Base-by-base conservation (phyloP, 1,139 yeast genomes). In the Wickerhamomyces sp. region DNA sequence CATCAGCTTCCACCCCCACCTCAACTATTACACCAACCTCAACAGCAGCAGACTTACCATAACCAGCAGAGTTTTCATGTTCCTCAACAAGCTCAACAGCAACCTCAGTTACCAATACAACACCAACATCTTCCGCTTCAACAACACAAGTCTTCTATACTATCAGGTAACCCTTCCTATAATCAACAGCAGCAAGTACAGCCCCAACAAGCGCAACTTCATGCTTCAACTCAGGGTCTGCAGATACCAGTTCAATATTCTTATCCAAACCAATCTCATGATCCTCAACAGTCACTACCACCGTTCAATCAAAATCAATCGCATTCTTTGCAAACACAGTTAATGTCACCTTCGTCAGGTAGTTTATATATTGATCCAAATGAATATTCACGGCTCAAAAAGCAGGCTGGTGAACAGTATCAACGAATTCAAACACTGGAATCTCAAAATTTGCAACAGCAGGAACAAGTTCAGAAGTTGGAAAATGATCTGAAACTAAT, bases 341-440 rank as follows among this genome's bases (percentile, higher is more conserved):
- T 20, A n/a, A 27, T 34, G 14, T 26, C 20, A 30, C 33, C 25
- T n/a, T 27, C 24, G n/a, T 22, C 34, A 15, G 24, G 13, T 15
- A 15, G 13, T 9, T 9, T 27, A 9, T 39, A 28, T 27, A 18
- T 37, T 27, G 40, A 33, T 24, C 28, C 28, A 13, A 37, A 38
- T 29, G 45, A 41, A 20, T n/a, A 33, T n/a, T 20, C 21, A 6
- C 21, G 15, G 2, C n/a, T 43, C 17, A 37, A 25, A 22, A 38
- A 41, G 27, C 42, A 43, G 20, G 10, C 38, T 7, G 40, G 41
- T 13, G 41, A 33, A 3, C 52, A 52, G 26, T 26, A 17, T n/a
- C 38, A 36, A 15, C 38, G 40, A 18, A 45, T 49, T 20, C 50
- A 50, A 28, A 14, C 25, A 18, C 31, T 51, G 20, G 52, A 51